phyloP scores from a whole-genome alignment of 179 eudicot species.

The Gypsophila paniculata region DNA sequence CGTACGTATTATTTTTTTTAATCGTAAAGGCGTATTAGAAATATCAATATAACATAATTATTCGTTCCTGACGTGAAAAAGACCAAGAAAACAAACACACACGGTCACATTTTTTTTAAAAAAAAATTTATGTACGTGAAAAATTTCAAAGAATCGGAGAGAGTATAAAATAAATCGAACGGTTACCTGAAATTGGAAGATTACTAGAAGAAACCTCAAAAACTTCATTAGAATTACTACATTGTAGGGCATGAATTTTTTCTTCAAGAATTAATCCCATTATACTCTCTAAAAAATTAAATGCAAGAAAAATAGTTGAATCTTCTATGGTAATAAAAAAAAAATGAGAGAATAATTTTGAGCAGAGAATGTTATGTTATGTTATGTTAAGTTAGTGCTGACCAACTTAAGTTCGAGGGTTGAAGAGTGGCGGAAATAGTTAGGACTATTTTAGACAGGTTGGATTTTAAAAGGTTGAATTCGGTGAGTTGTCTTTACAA shows the following conservation, averaged over 20 bases:
- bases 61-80: too few relatives aligned
- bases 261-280: constrained; percentile 13
- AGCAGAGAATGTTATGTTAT: constrained; percentile 7
- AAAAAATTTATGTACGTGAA: too few relatives aligned
- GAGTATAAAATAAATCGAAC: not conserved
- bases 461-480: too few relatives aligned
- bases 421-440: too few relatives aligned
- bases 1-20: too few relatives aligned
- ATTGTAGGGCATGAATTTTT: constrained; percentile 5
- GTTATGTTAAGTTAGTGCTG: not conserved
- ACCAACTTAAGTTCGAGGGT: not conserved
- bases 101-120: too few relatives aligned
- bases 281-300: constrained; percentile 23
- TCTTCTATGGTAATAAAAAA: not conserved
- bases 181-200: constrained; percentile 24
- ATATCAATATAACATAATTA: too few relatives aligned
- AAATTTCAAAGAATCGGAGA: too few relatives aligned
- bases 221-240: constrained; percentile 3
- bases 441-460: too few relatives aligned
- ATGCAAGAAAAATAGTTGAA: constrained; percentile 17
- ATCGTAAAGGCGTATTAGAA: too few relatives aligned
- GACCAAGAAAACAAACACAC: too few relatives aligned
- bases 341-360: constrained; percentile 2
- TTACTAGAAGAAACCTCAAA: constrained; percentile 22
- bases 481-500: too few relatives aligned